Evolutionary conservation across 2,329 filamentous ascomycete species (phyloP).

Genomic region (Aspergillus melleus): DNA sequence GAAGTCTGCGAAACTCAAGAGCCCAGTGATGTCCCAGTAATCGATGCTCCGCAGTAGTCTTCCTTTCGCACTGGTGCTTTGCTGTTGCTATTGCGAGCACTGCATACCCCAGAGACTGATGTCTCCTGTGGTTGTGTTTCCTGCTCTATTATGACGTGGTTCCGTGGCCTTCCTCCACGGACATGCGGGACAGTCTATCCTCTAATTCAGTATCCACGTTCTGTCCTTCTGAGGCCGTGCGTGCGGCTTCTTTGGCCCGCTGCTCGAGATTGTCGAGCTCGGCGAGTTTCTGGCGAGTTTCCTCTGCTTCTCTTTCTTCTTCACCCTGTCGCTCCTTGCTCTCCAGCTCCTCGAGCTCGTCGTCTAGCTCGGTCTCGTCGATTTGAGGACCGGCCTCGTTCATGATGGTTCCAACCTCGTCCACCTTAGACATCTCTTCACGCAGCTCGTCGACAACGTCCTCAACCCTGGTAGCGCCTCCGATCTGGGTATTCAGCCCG

Average conservation of each 20-base stretch:
- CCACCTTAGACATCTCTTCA: slow-evolving; percentile 76
- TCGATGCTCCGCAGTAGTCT: not conserved
- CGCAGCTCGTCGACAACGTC: slow-evolving; percentile 72
- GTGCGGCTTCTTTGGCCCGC: slow-evolving; percentile 43
- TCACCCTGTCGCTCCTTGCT: slow-evolving; percentile 52
- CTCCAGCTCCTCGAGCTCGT: slow-evolving; percentile 79
- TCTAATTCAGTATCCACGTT: slow-evolving; percentile 35
- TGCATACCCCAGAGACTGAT: not conserved
- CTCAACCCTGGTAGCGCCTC: slow-evolving; percentile 73
- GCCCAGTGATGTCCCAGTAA: slow-evolving; percentile 9
- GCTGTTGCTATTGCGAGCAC: not conserved
- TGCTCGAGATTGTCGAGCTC: slow-evolving; percentile 45
- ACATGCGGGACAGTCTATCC: slow-evolving; percentile 43
- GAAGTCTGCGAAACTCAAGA: slow-evolving; percentile 6
- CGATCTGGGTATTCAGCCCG: slow-evolving; percentile 72
- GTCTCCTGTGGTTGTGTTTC: not conserved
- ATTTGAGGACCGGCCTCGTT: slow-evolving; percentile 62
- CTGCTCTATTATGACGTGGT: slow-evolving; percentile 19
- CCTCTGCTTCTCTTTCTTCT: slow-evolving; percentile 51
- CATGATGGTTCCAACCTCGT: slow-evolving; percentile 78
- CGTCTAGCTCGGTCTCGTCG: slow-evolving; percentile 82
- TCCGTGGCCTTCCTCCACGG: slow-evolving; percentile 36
- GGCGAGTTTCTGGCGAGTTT: slow-evolving; percentile 52
- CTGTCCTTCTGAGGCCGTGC: slow-evolving; percentile 26
- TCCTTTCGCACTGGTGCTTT: not conserved